Conservation (phyloP, 2,329 filamentous ascomycete species). For the Colletotrichum trifolii region DNA sequence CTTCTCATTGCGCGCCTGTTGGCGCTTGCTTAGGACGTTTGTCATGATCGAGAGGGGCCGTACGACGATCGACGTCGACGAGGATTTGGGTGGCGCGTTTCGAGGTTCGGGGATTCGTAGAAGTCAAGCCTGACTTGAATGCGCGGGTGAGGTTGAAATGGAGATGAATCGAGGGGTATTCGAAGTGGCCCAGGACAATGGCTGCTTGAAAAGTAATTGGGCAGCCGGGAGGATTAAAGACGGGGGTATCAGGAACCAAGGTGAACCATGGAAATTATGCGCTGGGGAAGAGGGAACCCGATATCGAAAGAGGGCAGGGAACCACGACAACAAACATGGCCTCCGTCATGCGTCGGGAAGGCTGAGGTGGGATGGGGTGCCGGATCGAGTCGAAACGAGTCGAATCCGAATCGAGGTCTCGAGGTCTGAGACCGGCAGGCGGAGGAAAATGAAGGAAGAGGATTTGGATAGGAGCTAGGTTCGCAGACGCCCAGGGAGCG, state of each 20-base stretch:
- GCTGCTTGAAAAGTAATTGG: conserved; percentile 8
- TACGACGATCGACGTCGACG: conserved; percentile 26
- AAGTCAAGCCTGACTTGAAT: conserved; percentile 18
- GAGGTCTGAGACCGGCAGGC: background rate
- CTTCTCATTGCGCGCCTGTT: conserved; percentile 97
- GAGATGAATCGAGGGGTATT: conserved; percentile 33
- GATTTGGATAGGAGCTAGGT: no score
- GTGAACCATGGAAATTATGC: conserved; percentile 33
- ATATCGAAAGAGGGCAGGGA: conserved; percentile 31
- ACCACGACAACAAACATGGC: conserved; percentile 32
- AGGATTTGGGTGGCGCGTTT: conserved; percentile 1
- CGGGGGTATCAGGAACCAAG: conserved; percentile 19
- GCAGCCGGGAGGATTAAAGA: background rate
- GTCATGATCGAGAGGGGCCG: conserved; percentile 64
- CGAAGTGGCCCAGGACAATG: conserved; percentile 14
- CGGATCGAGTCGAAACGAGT: conserved; percentile 19
- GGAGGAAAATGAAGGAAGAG: background rate
- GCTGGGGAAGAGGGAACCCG: conserved; percentile 28
- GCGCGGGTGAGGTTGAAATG: conserved; percentile 17
- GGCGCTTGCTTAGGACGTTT: conserved; percentile 86
- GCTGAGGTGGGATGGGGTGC: conserved; percentile 22
- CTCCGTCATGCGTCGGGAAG: conserved; percentile 33
- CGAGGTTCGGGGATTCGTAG: conserved; percentile 14
- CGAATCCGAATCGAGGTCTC: conserved; percentile 13
- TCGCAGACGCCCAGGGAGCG: no score